Evolutionary conservation across 2,329 filamentous ascomycete species (phyloP).

Genomic region (Leptographium lundbergii): DNA sequence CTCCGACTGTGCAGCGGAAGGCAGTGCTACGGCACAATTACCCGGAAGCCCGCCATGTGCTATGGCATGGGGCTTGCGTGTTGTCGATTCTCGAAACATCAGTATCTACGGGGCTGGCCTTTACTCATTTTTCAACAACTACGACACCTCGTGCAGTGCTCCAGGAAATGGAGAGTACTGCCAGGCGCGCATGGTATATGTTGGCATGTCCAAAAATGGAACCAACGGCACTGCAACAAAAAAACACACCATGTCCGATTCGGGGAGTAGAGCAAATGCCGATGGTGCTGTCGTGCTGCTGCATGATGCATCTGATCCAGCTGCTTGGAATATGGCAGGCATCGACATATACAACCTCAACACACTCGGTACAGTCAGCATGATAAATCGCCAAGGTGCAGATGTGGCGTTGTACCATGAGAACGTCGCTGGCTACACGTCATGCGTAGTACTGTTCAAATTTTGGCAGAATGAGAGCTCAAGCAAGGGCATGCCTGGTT

Average conservation of each 20-base stretch:
- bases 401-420: slow-evolving; percentile 12
- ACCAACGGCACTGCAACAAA: not conserved
- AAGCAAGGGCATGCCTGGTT: not conserved
- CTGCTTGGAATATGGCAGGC: slow-evolving; percentile 14
- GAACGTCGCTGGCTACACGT: slow-evolving; percentile 14
- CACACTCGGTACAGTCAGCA: slow-evolving; percentile 25
- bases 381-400: slow-evolving; percentile 9
- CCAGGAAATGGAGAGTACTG: slow-evolving; percentile 24
- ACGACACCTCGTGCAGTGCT: slow-evolving; percentile 29
- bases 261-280: not conserved
- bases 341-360: slow-evolving; percentile 30
- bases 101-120: slow-evolving; percentile 46
- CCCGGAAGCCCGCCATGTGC: slow-evolving; percentile 27
- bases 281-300: not conserved
- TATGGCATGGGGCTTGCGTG: slow-evolving; percentile 50
- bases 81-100: slow-evolving; percentile 39
- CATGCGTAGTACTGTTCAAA: slow-evolving; percentile 15
- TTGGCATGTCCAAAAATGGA: slow-evolving; percentile 16
- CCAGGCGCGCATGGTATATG: slow-evolving; percentile 25
- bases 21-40: not conserved
- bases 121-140: slow-evolving; percentile 49
- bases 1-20: slow-evolving; percentile 20
- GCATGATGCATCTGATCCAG: not conserved
- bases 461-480: slow-evolving; percentile 9
- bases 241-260: not conserved